Base-by-base conservation (phyloP, 2,329 filamentous ascomycete genomes). In the Cryphonectria naterciae region DNA sequence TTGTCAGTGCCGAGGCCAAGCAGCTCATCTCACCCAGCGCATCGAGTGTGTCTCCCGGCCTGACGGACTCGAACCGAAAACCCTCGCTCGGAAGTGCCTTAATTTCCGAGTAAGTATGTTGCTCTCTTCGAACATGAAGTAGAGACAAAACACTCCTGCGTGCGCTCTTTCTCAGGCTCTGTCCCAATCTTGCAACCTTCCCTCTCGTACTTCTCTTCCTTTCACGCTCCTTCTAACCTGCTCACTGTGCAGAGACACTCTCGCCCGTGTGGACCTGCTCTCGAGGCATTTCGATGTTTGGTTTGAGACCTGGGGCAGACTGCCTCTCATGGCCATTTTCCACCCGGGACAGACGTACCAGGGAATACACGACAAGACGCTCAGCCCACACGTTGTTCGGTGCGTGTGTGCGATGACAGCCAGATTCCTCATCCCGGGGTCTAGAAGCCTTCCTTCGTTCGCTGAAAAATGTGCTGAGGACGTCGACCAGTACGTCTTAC, bases 401-500 rank as follows among this genome's bases (percentile, higher is more conserved):
- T 80, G 78, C n/a, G 76, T 84, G 15, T 83, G 81, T 67, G 79
- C 81, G 10, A 77, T 83, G 6, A 77, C 80, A 0, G 78, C 78
- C 43, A 76, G 80, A 41, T 80, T 82, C 58, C 76, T 83, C 43
- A 78, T 79, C 49, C 77, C 81, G 0, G 75, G 77, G 22, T 74
- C 77, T 11, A 75, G 75, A 2, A 78, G 78, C 4, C 77, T 78
- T 11, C 80, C 79, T 10, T 6, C 25, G 6, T 82, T 83, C 69
- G 79, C 79, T 6, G 76, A 77, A 65, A 80, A 77, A 65, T 84
- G 81, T 73, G 80, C 78, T 68, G 78, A 80, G 22, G 76, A 80
- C 66, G 79, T 83, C 49, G 82, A 84, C 68, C 77, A 79, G 67
- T 79, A 80, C 74, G 73, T 85, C 49, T 78, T 83, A 76, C 78